These are phyloP conservation scores for Yamadazyma epiphylla DNA, from an alignment of 1,139 yeast genomes.

Conservation along the genomic window DNA sequence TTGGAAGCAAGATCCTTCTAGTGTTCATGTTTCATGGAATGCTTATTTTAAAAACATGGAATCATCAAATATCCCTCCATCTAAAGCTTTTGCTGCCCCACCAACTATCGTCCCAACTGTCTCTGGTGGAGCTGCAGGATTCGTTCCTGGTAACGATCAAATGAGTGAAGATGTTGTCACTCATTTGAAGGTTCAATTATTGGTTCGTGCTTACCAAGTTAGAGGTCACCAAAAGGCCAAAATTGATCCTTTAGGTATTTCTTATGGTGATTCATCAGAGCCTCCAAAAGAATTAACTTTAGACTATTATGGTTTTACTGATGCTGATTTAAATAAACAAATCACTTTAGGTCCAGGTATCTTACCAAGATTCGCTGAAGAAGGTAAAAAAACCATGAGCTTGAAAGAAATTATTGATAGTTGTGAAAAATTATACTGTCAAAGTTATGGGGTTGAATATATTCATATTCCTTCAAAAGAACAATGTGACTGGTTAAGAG, in stretches of 20 bases:
- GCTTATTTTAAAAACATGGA: constrained; percentile 91
- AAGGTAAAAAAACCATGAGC: constrained; percentile 61
- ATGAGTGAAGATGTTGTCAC: constrained; percentile 65
- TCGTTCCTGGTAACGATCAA: constrained; percentile 44
- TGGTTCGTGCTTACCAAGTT: constrained; percentile 97
- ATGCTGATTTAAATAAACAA: constrained; percentile 75
- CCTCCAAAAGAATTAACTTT: constrained; percentile 85
- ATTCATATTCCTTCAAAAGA: constrained; percentile 95
- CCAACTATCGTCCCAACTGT: constrained; percentile 80
- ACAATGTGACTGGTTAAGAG: constrained; percentile 98
- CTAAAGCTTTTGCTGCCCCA: constrained; percentile 83
- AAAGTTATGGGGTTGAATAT: constrained; percentile 88
- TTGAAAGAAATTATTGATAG: constrained; percentile 72
- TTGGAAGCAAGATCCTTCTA: constrained; percentile 84
- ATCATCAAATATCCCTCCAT: constrained; percentile 61
- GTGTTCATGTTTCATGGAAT: constrained; percentile 96
- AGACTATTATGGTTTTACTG: constrained; percentile 88
- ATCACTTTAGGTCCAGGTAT: constrained; percentile 97
- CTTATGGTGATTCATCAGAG: constrained; percentile 65
- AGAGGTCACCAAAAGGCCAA: constrained; percentile 96
- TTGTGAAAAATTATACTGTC: constrained; percentile 85
- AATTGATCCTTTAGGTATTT: constrained; percentile 89
- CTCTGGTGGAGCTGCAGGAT: constrained; percentile 66
- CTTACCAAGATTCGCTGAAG: constrained; percentile 81
- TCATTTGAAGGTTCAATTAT: constrained; percentile 91